Conservation (phyloP, 75 land plant species). For the Sequoia sempervirens region DNA sequence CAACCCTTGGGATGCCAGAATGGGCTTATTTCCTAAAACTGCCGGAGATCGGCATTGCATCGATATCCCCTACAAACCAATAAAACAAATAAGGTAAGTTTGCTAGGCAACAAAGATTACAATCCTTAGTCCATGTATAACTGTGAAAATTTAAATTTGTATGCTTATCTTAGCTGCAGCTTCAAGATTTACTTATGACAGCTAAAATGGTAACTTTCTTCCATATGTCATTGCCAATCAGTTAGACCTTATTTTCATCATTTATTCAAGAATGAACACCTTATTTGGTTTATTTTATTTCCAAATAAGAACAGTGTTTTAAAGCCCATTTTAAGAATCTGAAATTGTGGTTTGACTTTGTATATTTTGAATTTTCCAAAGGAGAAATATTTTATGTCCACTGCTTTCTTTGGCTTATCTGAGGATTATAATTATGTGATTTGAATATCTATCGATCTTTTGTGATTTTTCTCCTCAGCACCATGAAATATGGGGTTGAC, state of each 20-base stretch:
- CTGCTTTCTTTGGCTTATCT: neutral
- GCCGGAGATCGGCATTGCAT: neutral
- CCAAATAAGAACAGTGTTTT: neutral
- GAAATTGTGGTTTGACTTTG: neutral
- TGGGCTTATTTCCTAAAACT: neutral
- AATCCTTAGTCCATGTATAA: neutral
- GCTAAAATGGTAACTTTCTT: neutral
- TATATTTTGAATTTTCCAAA: no score
- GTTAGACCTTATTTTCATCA: conserved; percentile 1
- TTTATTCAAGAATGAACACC: neutral
- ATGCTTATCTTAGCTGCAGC: neutral
- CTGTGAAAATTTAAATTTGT: neutral
- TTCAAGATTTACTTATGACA: neutral
- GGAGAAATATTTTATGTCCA: neutral
- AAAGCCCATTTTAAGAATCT: neutral
- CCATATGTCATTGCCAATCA: neutral
- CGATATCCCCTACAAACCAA: neutral
- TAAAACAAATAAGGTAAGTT: no score
- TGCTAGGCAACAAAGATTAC: neutral
- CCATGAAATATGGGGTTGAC: neutral
- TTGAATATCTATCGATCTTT: neutral
- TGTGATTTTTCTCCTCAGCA: neutral
- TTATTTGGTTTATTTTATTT: neutral
- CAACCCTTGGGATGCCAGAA: neutral
- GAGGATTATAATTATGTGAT: neutral